phyloP scores from a whole-genome alignment of 2,329 filamentous ascomycete species.

The Leptographium flavum region DNA sequence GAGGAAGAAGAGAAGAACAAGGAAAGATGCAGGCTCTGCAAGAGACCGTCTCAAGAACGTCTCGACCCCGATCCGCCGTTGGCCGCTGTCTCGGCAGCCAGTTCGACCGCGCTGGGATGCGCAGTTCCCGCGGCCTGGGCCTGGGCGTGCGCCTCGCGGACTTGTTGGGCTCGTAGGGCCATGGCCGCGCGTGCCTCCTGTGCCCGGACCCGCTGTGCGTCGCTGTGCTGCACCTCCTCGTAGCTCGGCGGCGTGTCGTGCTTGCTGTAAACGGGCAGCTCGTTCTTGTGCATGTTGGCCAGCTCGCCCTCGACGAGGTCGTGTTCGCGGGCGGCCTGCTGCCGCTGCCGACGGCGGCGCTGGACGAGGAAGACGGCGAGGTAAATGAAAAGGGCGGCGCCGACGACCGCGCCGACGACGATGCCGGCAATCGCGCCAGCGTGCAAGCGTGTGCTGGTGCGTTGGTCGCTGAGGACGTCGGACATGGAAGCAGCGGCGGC shows the following conservation, averaged over 20 bases:
- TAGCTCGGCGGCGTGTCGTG: conserved; percentile 1
- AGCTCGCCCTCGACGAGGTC: not conserved
- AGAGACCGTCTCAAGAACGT: too few species aligned
- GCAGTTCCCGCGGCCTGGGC: too few species aligned
- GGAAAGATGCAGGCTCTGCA: too few species aligned
- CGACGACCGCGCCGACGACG: not conserved
- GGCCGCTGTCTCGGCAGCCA: too few species aligned
- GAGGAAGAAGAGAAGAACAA: too few species aligned
- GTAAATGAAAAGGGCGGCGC: not conserved
- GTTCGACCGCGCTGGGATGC: too few species aligned
- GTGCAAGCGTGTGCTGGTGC: not conserved
- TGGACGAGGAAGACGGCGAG: not conserved
- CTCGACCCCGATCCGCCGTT: too few species aligned
- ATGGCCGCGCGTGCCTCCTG: too few species aligned
- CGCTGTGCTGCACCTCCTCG: not conserved
- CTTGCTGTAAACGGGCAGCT: not conserved
- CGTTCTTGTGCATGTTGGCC: not conserved
- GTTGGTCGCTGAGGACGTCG: not conserved
- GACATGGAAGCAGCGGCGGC: not conserved
- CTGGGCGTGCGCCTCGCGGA: too few species aligned
- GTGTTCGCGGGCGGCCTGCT: not conserved
- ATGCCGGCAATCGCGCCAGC: not conserved
- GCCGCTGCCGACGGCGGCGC: not conserved
- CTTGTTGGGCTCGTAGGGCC: too few species aligned
- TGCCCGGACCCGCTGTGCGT: not conserved